phyloP scores from a whole-genome alignment of 192 early-diverging fungal species.

The Rhizoclosmatium sp. region DNA sequence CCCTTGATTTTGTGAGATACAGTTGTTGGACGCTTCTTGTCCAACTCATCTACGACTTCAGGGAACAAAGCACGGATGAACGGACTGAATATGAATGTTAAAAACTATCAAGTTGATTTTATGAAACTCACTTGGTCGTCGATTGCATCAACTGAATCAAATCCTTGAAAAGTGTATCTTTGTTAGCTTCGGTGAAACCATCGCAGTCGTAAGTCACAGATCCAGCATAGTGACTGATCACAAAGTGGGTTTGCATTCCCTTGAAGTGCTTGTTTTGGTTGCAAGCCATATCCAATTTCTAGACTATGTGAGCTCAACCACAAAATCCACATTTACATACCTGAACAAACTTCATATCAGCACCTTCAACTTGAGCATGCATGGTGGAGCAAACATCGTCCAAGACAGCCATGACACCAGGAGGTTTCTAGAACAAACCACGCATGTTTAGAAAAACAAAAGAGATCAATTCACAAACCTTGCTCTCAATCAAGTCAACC shows the following conservation, averaged over 20 bases:
- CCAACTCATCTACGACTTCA: conserved; percentile 85
- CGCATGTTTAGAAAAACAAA: neutral
- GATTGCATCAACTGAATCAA: conserved; percentile 86
- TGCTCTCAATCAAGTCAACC: conserved; percentile 97
- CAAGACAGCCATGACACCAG: conserved; percentile 84
- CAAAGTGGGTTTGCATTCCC: conserved; percentile 71
- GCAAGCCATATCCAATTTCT: conserved; percentile 56
- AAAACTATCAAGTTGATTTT: neutral
- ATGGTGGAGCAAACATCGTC: conserved; percentile 98
- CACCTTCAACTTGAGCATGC: conserved; percentile 81
- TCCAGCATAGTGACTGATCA: conserved; percentile 96
- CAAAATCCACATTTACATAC: conserved; percentile 10
- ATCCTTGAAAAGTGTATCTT: conserved; percentile 95
- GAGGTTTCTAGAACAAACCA: conserved; percentile 69
- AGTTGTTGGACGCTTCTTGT: conserved; percentile 97
- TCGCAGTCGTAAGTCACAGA: conserved; percentile 90
- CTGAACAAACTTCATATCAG: conserved; percentile 63
- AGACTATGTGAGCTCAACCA: neutral
- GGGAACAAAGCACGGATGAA: conserved; percentile 90
- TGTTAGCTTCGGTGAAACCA: conserved; percentile 98
- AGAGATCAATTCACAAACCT: conserved; percentile 35
- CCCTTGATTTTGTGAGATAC: conserved; percentile 95
- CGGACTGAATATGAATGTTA: conserved; percentile 52
- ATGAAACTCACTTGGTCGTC: conserved; percentile 54
- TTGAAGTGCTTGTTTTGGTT: conserved; percentile 60